These are phyloP conservation scores for Fusarium pseudograminearum DNA, from an alignment of 2,329 filamentous ascomycete species.

Conservation along the genomic window DNA sequence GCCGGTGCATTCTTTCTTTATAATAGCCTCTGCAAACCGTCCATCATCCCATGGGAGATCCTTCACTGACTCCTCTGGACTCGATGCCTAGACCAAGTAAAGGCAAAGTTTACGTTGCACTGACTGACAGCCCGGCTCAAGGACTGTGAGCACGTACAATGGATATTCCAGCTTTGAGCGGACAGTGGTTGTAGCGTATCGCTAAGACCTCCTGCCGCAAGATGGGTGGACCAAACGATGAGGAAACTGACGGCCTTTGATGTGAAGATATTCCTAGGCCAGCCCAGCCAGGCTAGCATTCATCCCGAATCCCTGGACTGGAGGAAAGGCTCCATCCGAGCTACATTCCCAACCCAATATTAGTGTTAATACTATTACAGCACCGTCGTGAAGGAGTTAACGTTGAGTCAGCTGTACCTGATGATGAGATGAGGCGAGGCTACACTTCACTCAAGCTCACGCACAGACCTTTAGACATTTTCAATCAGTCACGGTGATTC, in stretches of 20 bases:
- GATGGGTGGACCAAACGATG: conserved; percentile 13
- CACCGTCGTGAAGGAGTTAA: neutral
- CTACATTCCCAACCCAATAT: neutral
- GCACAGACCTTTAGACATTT: conserved; percentile 20
- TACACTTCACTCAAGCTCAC: conserved; percentile 1
- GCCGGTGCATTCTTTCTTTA: conserved; percentile 13
- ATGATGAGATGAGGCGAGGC: neutral
- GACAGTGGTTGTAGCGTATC: conserved; percentile 2
- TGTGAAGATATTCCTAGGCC: conserved; percentile 12
- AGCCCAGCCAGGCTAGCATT: conserved; percentile 3
- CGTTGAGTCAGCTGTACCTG: neutral
- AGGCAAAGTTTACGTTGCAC: neutral
- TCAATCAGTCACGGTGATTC: conserved; percentile 8
- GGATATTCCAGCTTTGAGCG: neutral
- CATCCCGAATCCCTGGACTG: conserved; percentile 2
- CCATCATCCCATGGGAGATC: conserved; percentile 1
- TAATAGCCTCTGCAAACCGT: conserved; percentile 23
- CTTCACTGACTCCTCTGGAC: conserved; percentile 25
- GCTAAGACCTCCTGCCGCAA: conserved; percentile 15
- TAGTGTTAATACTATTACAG: neutral
- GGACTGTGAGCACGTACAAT: neutral
- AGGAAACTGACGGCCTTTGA: conserved; percentile 15
- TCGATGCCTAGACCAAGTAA: conserved; percentile 12
- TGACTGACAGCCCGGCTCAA: neutral
- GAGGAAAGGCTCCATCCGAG: conserved; percentile 1